Base-by-base conservation (phyloP, 2,329 filamentous ascomycete genomes). In the Aspergillus sp. region DNA sequence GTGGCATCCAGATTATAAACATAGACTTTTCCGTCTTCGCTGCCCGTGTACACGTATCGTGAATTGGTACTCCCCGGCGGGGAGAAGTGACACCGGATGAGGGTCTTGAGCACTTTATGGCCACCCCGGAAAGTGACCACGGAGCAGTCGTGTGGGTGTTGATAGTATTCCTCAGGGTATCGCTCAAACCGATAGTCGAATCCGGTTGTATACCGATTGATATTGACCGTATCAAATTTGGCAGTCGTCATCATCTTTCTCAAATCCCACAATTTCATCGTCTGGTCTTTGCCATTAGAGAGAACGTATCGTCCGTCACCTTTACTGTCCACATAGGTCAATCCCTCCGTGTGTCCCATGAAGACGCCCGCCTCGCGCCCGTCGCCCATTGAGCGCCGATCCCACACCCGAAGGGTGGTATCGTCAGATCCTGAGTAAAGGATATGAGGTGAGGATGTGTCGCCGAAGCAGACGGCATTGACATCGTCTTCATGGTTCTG, bases 381-480 rank as follows among this genome's bases (percentile, higher is more conserved):
- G 56, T 84, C 75, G 20, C 78, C 81, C 76, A 87, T 81, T 32
- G 80, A 83, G 46, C 94, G 83, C 45, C 93, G 84, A 67, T 99
- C 94, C 94, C 94, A 99, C 2, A 99, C 91, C 66, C 96, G 96
- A 64, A 97, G 83, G 0, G 91, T 95, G 2, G 89, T 87, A 67
- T 99, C 94, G 66, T 99, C 94, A 0, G 91, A 96, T 17, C 94
- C 94, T 0, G 92, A 97, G 73, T 97, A 97, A 2, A 99, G 79
- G 55, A 97, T 93, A 68, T 99, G 92, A 1, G 94, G 93, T 0
- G 90, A 95, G 25, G 83, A 82, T 55, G 86, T 86, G 71, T 97
- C 92, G 1, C 91, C 94, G 65, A 96, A 97, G 71, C 92, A 97
- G 1, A 99, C 94, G 4, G 94, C 94, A 63, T 97, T 99, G 50